These are phyloP conservation scores for Phaeomoniella chlamydospora DNA, from an alignment of 2,329 filamentous ascomycete genomes.

Conservation along the genomic window DNA sequence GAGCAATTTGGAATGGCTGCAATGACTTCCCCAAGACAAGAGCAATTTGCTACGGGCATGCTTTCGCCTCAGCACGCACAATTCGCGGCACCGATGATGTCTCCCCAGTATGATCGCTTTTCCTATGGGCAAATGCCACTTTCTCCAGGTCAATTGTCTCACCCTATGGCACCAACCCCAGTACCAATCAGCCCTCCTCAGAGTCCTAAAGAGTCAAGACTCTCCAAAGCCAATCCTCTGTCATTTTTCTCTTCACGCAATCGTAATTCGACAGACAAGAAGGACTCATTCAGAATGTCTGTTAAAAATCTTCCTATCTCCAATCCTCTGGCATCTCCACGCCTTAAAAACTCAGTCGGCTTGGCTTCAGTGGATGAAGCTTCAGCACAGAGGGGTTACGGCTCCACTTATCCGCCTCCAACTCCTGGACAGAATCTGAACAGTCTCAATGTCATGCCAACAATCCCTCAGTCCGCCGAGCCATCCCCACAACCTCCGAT, in stretches of 20 bases:
- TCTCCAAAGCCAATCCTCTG: constrained; percentile 23
- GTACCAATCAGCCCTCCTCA: not conserved
- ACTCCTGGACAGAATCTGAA: constrained; percentile 22
- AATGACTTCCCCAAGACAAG: not conserved
- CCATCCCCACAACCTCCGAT: constrained; percentile 1
- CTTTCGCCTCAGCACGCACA: not conserved
- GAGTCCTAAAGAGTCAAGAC: constrained; percentile 6
- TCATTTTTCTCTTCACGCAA: constrained; percentile 24
- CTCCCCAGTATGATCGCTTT: not conserved
- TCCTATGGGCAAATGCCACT: not conserved
- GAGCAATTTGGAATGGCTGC: not conserved
- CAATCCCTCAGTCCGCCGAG: not conserved
- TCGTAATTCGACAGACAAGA: constrained; percentile 18
- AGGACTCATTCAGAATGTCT: constrained; percentile 13
- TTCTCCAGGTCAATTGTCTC: not conserved
- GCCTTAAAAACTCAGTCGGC: constrained; percentile 22
- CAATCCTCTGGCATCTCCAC: constrained; percentile 33
- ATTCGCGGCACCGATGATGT: not conserved
- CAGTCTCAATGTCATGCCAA: constrained; percentile 2
- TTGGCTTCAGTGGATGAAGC: constrained; percentile 10
- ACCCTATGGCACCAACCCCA: not conserved
- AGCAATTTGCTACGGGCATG: not conserved
- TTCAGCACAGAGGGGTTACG: constrained; percentile 41
- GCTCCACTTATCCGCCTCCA: constrained; percentile 39
- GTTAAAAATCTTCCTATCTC: constrained; percentile 45